A percentile compares a stretch with the other conserved stretches of the same genome.
Evolutionary conservation across 305 asterid species (phyloP).

Genomic region (Striga hermonthica): DNA sequence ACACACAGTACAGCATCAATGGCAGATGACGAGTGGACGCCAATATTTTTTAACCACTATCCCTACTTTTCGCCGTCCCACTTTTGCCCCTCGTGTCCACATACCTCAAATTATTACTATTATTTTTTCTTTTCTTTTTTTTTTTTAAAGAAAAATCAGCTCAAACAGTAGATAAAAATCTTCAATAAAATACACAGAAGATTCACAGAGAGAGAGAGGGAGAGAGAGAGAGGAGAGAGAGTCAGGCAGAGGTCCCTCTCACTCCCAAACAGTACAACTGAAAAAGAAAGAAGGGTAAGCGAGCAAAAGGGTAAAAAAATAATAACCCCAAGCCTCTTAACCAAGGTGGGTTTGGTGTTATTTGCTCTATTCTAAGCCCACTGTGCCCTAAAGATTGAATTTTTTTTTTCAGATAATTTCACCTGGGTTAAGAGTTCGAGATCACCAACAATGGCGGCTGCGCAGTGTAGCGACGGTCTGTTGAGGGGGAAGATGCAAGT

Average conservation of each 20-base stretch:
- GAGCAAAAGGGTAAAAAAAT: background rate
- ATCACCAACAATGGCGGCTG: conserved; percentile 32
- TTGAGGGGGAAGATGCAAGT: conserved; percentile 29
- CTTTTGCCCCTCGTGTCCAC: conserved; percentile 34
- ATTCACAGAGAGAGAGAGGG: background rate
- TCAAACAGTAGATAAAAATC: conserved; percentile 15
- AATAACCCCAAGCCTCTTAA: background rate
- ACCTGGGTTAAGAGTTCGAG: conserved; percentile 21
- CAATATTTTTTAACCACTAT: conserved; percentile 25
- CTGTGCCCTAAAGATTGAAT: conserved; percentile 24
- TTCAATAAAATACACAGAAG: conserved; percentile 30
- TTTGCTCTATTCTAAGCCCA: background rate
- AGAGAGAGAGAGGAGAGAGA: conserved; percentile 30
- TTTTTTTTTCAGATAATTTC: conserved; percentile 14
- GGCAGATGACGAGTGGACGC: conserved; percentile 27
- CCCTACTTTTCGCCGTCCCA: conserved; percentile 27
- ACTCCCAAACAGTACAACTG: background rate
- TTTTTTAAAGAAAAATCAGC: background rate
- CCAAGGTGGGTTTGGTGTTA: background rate
- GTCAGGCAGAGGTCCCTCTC: conserved; percentile 29
- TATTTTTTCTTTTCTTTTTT: too few relatives aligned
- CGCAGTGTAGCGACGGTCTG: conserved; percentile 32
- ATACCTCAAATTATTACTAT: background rate
- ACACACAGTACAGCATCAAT: background rate
- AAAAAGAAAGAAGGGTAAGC: background rate